Conservation (phyloP, 192 early-diverging fungal genomes). For the Powellomyces hirtus region DNA sequence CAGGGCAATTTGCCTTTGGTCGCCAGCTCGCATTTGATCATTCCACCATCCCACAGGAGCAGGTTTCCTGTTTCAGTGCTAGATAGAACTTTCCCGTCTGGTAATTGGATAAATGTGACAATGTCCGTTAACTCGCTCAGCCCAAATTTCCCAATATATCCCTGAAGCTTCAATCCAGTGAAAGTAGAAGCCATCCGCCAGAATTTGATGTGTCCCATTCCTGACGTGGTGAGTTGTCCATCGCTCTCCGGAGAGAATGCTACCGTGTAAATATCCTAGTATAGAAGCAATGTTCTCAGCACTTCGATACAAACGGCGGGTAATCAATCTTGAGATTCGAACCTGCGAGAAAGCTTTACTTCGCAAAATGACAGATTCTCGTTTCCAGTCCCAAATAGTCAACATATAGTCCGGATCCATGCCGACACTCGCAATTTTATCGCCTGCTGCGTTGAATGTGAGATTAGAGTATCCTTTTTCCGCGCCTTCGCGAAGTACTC, state of each 20-base stretch:
- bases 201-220: conserved; percentile 70
- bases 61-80: conserved; percentile 63
- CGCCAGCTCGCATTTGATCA: conserved; percentile 64
- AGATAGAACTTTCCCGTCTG: conserved; percentile 61
- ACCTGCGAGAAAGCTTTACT: conserved; percentile 67
- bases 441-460: conserved; percentile 51
- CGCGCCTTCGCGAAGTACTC: conserved; percentile 51
- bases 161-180: conserved; percentile 63
- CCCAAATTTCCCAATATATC: conserved; percentile 63
- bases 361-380: conserved; percentile 48
- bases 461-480: conserved; percentile 46
- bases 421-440: conserved; percentile 56
- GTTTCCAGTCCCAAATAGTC: conserved; percentile 62
- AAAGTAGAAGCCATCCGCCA: conserved; percentile 62
- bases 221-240: conserved; percentile 55
- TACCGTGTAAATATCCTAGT: conserved; percentile 57
- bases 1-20: conserved; percentile 47
- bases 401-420: conserved; percentile 64
- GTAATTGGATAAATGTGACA: conserved; percentile 53
- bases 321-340: neutral
- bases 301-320: neutral
- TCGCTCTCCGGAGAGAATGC: conserved; percentile 55
- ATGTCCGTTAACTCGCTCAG: conserved; percentile 60
- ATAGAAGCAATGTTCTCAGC: too few relatives aligned
- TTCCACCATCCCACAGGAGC: conserved; percentile 62